Percentiles rank a stretch among this genome's conserved stretches.
Evolutionary conservation across 176 grass and related monocot species (phyloP).

Genomic region (Echinochloa phyllopogon): DNA sequence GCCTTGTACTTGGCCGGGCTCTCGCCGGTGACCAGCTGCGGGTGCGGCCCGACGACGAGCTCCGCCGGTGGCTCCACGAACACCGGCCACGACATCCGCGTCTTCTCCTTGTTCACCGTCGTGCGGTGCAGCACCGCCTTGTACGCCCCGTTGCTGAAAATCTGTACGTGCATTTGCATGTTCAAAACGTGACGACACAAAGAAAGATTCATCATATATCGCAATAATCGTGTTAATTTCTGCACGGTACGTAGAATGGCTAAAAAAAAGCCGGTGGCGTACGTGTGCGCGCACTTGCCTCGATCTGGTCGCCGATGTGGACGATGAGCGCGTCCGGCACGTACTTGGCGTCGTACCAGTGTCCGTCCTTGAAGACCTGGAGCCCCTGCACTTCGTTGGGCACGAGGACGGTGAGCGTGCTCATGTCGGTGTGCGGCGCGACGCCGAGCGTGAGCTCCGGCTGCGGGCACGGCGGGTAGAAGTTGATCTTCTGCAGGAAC

Average conservation of each 20-base stretch:
- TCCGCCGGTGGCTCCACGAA: constrained; percentile 65
- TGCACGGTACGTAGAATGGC: too few species aligned
- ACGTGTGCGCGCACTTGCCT: constrained; percentile 30
- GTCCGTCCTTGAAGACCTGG: constrained; percentile 68
- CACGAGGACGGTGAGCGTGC: constrained; percentile 67
- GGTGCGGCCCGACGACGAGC: constrained; percentile 60
- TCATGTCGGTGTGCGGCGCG: constrained; percentile 79
- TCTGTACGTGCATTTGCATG: constrained; percentile 26
- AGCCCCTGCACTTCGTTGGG: constrained; percentile 78
- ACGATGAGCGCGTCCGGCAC: constrained; percentile 68
- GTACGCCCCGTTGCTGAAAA: constrained; percentile 82
- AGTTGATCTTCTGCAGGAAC: constrained; percentile 81
- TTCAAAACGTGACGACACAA: neutral
- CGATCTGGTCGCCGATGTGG: constrained; percentile 82
- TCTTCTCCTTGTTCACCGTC: constrained; percentile 68
- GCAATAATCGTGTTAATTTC: neutral
- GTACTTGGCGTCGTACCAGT: constrained; percentile 65
- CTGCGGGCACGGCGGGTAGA: constrained; percentile 78
- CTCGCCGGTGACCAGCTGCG: constrained; percentile 48
- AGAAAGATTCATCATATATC: neutral
- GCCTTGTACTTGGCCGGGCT: constrained; percentile 68
- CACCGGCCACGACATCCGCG: constrained; percentile 85
- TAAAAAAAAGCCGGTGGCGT: too few species aligned
- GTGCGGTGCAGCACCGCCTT: constrained; percentile 78
- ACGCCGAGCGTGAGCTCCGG: constrained; percentile 74